Evolutionary conservation across 768 basidiomycete genomes (phyloP).

Genomic region (Sarcodon sp.): DNA sequence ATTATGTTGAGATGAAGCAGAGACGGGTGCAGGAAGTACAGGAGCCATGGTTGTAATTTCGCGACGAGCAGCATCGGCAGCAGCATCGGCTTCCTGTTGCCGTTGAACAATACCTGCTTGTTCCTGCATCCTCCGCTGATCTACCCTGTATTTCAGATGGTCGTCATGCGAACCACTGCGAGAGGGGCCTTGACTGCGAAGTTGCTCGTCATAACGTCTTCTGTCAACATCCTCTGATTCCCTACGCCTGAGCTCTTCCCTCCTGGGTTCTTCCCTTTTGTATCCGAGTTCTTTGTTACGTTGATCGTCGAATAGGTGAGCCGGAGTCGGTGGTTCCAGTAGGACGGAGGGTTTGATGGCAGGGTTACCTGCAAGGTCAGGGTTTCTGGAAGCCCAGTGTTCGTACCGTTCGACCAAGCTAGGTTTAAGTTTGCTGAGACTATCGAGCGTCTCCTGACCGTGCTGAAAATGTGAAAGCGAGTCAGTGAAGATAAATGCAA

Average conservation of each 20-base stretch:
- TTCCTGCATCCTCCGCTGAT: conserved; percentile 26
- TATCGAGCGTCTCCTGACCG: conserved; percentile 61
- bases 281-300: too few relatives aligned
- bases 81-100: conserved; percentile 35
- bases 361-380: neutral
- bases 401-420: conserved; percentile 52
- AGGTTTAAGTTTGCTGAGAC: conserved; percentile 53
- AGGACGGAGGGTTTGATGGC: neutral
- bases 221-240: conserved; percentile 3
- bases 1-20: neutral
- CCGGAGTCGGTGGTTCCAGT: neutral
- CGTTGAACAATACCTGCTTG: conserved; percentile 44
- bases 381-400: conserved; percentile 28
- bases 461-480: conserved; percentile 27
- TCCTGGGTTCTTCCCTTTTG: conserved; percentile 10
- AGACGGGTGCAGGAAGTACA: neutral
- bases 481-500: neutral
- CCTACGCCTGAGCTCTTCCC: conserved; percentile 18
- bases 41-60: conserved; percentile 4
- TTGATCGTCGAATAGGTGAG: too few relatives aligned
- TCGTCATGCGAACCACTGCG: conserved; percentile 6
- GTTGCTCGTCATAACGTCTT: neutral
- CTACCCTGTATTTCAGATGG: conserved; percentile 12
- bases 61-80: conserved; percentile 14
- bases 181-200: conserved; percentile 6